Evolutionary conservation across 2,329 filamentous ascomycete species (phyloP), one percentile per base, ranked within the genome.

Genomic region (Scortechinia acanthostroma): DNA sequence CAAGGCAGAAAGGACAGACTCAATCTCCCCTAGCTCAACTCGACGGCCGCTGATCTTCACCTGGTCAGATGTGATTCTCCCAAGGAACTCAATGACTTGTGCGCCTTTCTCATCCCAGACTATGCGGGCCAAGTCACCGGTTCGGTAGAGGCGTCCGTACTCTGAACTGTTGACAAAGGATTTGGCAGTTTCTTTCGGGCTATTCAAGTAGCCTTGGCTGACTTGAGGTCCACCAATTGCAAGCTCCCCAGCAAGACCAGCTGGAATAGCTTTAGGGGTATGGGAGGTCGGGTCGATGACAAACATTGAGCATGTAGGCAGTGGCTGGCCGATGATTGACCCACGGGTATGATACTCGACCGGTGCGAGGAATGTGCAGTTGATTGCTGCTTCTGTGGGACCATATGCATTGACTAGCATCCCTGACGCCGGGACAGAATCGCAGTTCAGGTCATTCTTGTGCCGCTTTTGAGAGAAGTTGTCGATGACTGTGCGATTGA

Each of bases 291-390:
- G 49, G 20, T 55, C 51, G 3, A 61, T 46, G 19, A 64, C 53
- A 21, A 63, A 49, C 43, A 58, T 55, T 6, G 57, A 54, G 42
- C 59, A 65, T 4, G 62, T 65, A 2, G 58, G 50, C 2, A 66
- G 49, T 2, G 62, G 53, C 21, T 55, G 47, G 14, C 63, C 63
- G 33, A 66, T 60, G 17, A 66, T 56, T 2, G 63, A 64, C 4
- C 61, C 60, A n/a, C 56, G 52, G 43, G 54, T 51, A 1, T 45
- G 42, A 4, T 37, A 37, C 1, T 51, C 47, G 0, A 58, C 51
- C 22, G 53, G 52, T 2, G 49, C 47, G 37, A 53, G 45, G 22
- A 49, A 46, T 6, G 51, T 51, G 35, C 46, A 55, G 43, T 55
- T 51, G 6, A 59, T 58, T 25, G 56, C 45, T 16, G 44, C 48